Evolutionary conservation across 345 rosid genomes (phyloP), one percentile per base, ranked within the genome.

Genomic region (Hypericum androsaemum): DNA sequence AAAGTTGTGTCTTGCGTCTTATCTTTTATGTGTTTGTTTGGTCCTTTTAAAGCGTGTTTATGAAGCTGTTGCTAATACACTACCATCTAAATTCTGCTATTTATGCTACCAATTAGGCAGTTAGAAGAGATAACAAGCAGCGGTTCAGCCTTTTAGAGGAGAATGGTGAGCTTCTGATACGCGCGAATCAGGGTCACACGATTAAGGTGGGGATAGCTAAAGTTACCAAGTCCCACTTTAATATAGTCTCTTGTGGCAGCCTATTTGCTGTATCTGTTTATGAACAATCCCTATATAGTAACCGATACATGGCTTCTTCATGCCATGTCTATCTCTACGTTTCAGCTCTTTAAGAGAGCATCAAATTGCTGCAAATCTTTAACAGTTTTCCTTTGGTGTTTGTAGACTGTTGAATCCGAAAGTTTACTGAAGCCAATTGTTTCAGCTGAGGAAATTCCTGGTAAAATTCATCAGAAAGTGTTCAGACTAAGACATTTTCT

Each of bases 131-230:
- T 66, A 89, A 79, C 54, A 89, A 89, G 65, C 96, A 84, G 65
- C 74, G 97, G 13, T 78, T 89, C 58, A 72, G 87, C 54, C 88
- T 89, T 11, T 22, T 77, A 14, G 94, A 82, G 65, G 97, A 86
- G 61, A 71, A 78, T 14, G 92, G 81, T 8, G 89, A 82, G 68
- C 80, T 84, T 70, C 60, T 79, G 46, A 80, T 87, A 37, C 96
- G 92, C 36, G 98, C 96, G 50, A 90, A 90, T 70, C 98, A 87
- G 77, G 98, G 98, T 41, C 98, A 90, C 64, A 75, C 98, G 0
- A 55, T 90, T 49, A 67, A 63, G 77, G 92, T 86, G 62, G 32
- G 32, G 32, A n/a, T 4, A 22, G 4, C 32, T 22, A 4, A 22
- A 1, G 32, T 4, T 4, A 22, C 32, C n/a, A n/a, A n/a, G n/a